Base-by-base conservation (phyloP, 208 protist genomes). In the Leishmania martiniquensis region DNA sequence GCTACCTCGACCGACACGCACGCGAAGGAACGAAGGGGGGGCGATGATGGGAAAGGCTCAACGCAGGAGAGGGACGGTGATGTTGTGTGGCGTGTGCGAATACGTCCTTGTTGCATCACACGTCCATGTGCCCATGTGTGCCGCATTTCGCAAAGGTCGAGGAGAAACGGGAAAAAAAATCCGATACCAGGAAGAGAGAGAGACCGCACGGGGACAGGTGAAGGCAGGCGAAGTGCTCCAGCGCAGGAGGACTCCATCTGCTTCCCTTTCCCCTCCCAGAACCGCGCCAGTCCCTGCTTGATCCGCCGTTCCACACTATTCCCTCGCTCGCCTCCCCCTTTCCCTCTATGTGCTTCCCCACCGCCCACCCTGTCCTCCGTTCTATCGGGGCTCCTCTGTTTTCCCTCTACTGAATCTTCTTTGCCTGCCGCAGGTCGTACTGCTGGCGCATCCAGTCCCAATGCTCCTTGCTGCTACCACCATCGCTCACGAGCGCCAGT, bases 371-470 rank as follows among this genome's bases (percentile, higher is more conserved):
- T 29, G n/a, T 68, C 37, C 52, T 57, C 52, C 52, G n/a, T 57
- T 29, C 4, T 17, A 52, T 57, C 59, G 29, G 1, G 1, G 1
- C 65, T 32, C 65, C n/a, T 20, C 25, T 66, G 12, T 15, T 34
- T n/a, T 2, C 45, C n/a, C 29, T 37, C 47, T 77, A 82, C 42
- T 47, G 47, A 34, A 62, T 77, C 51, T 82, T 82, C 77, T 84
- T 85, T 42, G 55, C 15, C 60, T 87, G 71, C 12, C 80, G 84
- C 17, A 62, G 17, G 15, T 90, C 79, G 37, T 88, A 80, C 65
- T 93, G 72, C 34, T 82, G 37, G 6, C 73, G 79, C 93, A 97
- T 94, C 85, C 83, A 94, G 25, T 95, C 82, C 91, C 93, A 97
- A 57, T 83, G 51, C 25, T 85, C 66, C 76, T 89, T 90, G 49